Base-by-base conservation (phyloP, 2,329 filamentous ascomycete species). In the Thermoascus crustaceus region DNA sequence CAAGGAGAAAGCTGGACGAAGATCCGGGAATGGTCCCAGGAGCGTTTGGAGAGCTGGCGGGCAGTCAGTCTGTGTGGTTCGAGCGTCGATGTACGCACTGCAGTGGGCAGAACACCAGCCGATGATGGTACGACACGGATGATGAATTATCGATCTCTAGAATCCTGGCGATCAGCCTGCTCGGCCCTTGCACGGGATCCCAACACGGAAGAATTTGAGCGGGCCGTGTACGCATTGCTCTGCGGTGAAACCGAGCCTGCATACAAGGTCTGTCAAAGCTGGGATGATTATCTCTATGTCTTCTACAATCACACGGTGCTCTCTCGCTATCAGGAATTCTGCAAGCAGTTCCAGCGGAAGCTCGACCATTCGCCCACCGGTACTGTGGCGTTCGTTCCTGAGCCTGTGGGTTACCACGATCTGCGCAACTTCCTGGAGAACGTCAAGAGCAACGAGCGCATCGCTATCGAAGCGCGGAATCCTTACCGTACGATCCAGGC, bases 151-250 rank as follows among this genome's bases (percentile, higher is more conserved):
- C 50, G 53, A 14, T 54, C 58, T 4, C 58, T 61, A 17, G 57
- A 60, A 19, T 53, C 56, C 30, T 60, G 60, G 61, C 49, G 56
- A 43, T 45, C 53, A 34, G 58, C 58, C 25, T 60, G 61, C 45
- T 52, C 58, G 40, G 58, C 56, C 37, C 51, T 68, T 25, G 78
- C 82, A 14, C 64, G 62, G 31, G 77, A 82, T 33, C 76, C 78
- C 2, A 77, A 77, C 17, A 75, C 74, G 1, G 80, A 84, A 48
- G 76, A 82, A 34, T 89, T 87, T 51, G 87, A 98, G 62, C 77
- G 80, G 37, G 91, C 89, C 11, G 86, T 94, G 0, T 95, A 94
- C 54, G 89, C 86, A 18, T 65, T 95, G 8, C 71, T 98, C n/a
- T 82, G 83, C 26, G 91, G 91, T 32, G 86, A 95, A 53, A 73